A percentile compares a stretch with the other conserved stretches of the same genome.
Evolutionary conservation across 192 early-diverging fungal genomes (phyloP).

Genomic region (Coemansia biformis): DNA sequence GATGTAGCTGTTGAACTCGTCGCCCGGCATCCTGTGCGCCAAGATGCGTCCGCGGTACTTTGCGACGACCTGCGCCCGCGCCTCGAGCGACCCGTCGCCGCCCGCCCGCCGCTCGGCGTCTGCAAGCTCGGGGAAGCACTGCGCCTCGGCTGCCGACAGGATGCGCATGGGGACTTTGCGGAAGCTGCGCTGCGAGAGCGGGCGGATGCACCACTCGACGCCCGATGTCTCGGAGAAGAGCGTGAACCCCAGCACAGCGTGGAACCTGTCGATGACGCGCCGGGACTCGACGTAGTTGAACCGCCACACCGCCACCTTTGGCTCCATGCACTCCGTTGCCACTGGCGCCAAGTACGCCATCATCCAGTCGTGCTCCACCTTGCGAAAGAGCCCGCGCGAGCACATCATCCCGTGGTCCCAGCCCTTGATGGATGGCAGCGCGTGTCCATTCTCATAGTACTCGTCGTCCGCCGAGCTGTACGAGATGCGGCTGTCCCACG

Average conservation of each 20-base stretch:
- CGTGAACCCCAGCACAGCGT: constrained; percentile 26
- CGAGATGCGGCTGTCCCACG: constrained; percentile 45
- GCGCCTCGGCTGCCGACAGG: constrained; percentile 19
- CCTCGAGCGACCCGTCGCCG: background rate
- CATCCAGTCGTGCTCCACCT: constrained; percentile 47
- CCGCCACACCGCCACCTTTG: constrained; percentile 28
- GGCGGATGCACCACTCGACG: constrained; percentile 43
- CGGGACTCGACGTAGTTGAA: constrained; percentile 40
- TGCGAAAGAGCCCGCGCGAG: constrained; percentile 24
- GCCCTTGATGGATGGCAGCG: constrained; percentile 33
- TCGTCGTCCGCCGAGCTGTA: constrained; percentile 51
- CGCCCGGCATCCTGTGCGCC: constrained; percentile 9
- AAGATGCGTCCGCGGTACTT: constrained; percentile 28
- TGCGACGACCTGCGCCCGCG: constrained; percentile 18
- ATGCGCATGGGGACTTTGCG: constrained; percentile 12
- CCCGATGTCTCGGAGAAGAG: constrained; percentile 20
- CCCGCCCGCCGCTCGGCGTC: background rate
- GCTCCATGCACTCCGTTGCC: background rate
- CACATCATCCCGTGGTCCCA: constrained; percentile 34
- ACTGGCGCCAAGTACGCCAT: constrained; percentile 44
- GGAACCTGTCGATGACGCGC: constrained; percentile 13
- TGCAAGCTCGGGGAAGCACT: no score
- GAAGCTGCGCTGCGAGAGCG: constrained; percentile 25
- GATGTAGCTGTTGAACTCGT: constrained; percentile 22
- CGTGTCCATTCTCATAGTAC: constrained; percentile 47